Base-by-base conservation (phyloP, 805 yeast species). In the Gaillardinia entomophila region DNA sequence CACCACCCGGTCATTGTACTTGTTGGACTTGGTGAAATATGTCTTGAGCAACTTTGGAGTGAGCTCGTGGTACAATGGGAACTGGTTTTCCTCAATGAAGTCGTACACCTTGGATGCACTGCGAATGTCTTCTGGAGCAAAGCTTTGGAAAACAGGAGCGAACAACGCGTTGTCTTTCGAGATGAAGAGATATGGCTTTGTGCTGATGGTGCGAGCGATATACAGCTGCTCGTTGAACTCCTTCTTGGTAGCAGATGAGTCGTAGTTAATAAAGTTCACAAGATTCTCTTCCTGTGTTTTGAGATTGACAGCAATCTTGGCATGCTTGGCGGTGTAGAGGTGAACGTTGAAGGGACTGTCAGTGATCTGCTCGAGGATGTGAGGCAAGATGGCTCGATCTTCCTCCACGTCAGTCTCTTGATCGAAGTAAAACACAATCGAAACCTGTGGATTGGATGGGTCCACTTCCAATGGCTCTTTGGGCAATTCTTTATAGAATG, bases 41-140 rank as follows among this genome's bases (percentile, higher is more conserved):
- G 29, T n/a, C 1, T 53, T 43, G 23, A 56, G 43, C 15, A 57
- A 45, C 6, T 48, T 45, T 0, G 72, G 65, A 0, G 74, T 69
- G 31, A 82, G 54, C 42, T 78, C 79, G 32, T 64, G 68, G 29
- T 75, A 55, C 10, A 68, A 53, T 4, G 89, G 87, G 28, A 61
- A 53, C 13, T 75, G 60, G 42, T 73, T 64, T 28, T 59, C 53
- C 19, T 53, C 48, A 18, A 83, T 55, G 62, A 82, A 83, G 12
- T 68, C 49, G 41, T 66, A 49, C 7, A 83, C 62, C 25, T 59
- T 53, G 15, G 60, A 62, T 12, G 55, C 54, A 41, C 74, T 68
- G 41, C 92, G 67, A 35, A 73, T 68, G 43, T 82, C 85, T 30
- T 75, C 75, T 5, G 86, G 73, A 0, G 79, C 77, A 55, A 74